These are phyloP conservation scores for Ganoderma lingzhi DNA, from an alignment of 1,284 basidiomycete genomes.

Conservation along the genomic window DNA sequence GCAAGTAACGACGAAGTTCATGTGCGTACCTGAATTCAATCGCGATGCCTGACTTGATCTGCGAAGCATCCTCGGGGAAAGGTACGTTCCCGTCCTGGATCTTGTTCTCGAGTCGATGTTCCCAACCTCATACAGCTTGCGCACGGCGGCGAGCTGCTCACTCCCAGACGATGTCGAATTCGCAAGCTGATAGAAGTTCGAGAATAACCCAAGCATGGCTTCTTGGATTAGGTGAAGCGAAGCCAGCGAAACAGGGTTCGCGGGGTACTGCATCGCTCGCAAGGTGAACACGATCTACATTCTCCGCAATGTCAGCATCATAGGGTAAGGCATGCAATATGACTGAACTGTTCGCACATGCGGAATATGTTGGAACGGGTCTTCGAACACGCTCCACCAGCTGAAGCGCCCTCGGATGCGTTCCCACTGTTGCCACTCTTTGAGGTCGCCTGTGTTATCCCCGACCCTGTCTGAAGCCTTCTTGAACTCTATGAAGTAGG, in stretches of 20 bases:
- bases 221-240: conserved; percentile 75
- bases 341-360: not conserved
- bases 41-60: conserved; percentile 60
- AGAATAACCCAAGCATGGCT: conserved; percentile 60
- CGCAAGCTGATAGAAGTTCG: conserved; percentile 55
- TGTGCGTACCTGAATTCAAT: conserved; percentile 65
- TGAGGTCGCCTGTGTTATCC: not conserved
- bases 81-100: conserved; percentile 62
- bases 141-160: conserved; percentile 61
- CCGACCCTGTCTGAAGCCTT: conserved; percentile 9
- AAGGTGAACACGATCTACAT: conserved; percentile 72
- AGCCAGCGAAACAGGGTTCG: conserved; percentile 72
- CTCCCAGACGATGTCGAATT: conserved; percentile 63
- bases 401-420: not conserved
- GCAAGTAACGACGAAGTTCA: not conserved
- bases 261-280: conserved; percentile 72
- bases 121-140: conserved; percentile 70
- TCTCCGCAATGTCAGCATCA: not conserved
- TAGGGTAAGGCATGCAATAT: not conserved
- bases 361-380: not conserved
- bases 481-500: not conserved
- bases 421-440: not conserved
- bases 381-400: not conserved
- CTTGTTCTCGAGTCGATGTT: conserved; percentile 67
- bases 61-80: conserved; percentile 67